Evolutionary conservation across 1,139 yeast genomes (phyloP), one percentile per base, ranked within the genome.

Genomic region (Citeromyces siamensis): DNA sequence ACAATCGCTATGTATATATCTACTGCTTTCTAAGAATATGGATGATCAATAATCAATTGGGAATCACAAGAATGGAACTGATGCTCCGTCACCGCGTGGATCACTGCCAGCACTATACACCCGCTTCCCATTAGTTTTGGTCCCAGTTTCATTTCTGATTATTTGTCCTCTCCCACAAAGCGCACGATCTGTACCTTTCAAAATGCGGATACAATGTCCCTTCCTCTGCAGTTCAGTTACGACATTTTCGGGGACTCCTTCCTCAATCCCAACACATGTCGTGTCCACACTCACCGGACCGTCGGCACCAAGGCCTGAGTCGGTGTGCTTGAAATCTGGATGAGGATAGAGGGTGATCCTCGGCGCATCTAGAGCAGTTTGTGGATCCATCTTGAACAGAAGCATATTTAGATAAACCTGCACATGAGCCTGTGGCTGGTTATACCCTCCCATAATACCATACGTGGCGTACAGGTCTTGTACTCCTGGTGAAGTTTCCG

Each of bases 401-500:
- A 70, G 50, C 62, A 83, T 54, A 52, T 83, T 83, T 43, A 80
- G 55, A 26, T 74, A 77, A 38, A 81, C 88, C 50, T 82, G 90
- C 3, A 83, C 76, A 47, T 83, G 94, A 2, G 90, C 88, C 45
- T 80, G 85, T 2, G 94, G 94, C 52, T 83, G 94, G 62, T 79
- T 82, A 58, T 75, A 83, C 0, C 90, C 94, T 17, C 94, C 94
- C 88, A 82, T 83, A 46, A 81, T 83, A 23, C 94, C 94, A 48
- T 71, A 80, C 3, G 81, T 62, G 0, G 88, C 88, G 51, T 67
- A 78, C 19, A 83, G 58, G 5, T 60, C 62, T 29, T 60, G 64
- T 19, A 45, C 47, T 3, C 35, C 35, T n/a, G 21, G 14, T 19
- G 28, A 3, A 8, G 37, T 38, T 8, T 58, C 59, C 1, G 65